Conservation (phyloP, 495 filamentous ascomycete species). For the Xylaria scruposa region DNA sequence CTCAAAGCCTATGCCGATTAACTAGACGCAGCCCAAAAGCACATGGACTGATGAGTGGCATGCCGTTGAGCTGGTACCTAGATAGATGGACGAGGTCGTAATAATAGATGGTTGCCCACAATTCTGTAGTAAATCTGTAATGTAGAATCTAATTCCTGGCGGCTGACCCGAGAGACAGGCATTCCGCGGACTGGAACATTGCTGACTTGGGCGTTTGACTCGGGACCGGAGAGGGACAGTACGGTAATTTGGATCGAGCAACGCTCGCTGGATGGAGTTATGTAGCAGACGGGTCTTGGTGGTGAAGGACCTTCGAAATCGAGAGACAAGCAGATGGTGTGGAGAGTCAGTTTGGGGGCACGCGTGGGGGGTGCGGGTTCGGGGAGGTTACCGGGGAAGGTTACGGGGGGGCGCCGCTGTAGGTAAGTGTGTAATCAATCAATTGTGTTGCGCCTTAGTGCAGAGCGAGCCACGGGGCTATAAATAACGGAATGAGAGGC, state of each 20-base stretch:
- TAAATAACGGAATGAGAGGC: neutral
- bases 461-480: neutral
- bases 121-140: no score
- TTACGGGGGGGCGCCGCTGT: conserved; percentile 5
- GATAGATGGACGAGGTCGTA: neutral
- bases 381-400: neutral
- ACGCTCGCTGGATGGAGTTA: neutral
- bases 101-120: neutral
- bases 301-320: neutral
- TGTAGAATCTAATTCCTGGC: neutral
- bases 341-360: neutral
- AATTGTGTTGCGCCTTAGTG: no score
- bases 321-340: conserved; percentile 4
- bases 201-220: neutral
- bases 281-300: neutral
- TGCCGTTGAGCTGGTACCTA: neutral
- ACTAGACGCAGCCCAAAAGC: neutral
- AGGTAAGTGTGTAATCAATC: no score
- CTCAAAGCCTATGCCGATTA: neutral
- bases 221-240: neutral
- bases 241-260: neutral
- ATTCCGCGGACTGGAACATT: conserved; percentile 2
- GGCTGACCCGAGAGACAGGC: neutral
- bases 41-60: neutral
- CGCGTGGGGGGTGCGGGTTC: neutral